phyloP scores from a whole-genome alignment of 2,329 filamentous ascomycete genomes.

The Onygena corvina region DNA sequence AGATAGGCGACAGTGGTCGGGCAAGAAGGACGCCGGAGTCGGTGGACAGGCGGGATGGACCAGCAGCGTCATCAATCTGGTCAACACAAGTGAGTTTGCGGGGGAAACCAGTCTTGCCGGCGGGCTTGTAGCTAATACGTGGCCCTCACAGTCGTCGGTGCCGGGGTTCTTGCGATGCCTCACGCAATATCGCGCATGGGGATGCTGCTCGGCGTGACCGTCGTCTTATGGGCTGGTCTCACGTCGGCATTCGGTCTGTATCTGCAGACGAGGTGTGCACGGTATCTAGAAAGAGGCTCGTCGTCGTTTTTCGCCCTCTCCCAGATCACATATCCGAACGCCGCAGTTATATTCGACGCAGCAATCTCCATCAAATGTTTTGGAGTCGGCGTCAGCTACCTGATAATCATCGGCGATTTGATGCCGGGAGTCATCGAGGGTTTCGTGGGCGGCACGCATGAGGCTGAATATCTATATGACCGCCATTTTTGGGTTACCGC shows the following conservation, averaged over 20 bases:
- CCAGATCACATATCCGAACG: conserved; percentile 92
- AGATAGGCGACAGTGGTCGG: conserved; percentile 29
- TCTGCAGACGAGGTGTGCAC: conserved; percentile 81
- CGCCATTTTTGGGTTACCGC: conserved; percentile 95
- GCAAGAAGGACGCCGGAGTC: conserved; percentile 57
- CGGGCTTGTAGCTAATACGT: not conserved
- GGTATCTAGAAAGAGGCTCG: conserved; percentile 78
- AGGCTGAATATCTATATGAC: conserved; percentile 66
- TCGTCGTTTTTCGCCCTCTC: conserved; percentile 94
- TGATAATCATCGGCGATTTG: conserved; percentile 96
- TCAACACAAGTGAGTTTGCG: conserved; percentile 68
- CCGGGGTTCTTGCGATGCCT: conserved; percentile 91
- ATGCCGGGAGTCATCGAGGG: conserved; percentile 90
- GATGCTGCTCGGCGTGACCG: conserved; percentile 66
- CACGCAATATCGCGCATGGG: conserved; percentile 92
- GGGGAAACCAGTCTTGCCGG: not conserved
- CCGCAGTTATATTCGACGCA: conserved; percentile 85
- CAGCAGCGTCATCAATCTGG: conserved; percentile 85
- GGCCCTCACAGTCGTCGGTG: conserved; percentile 64
- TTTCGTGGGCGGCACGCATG: conserved; percentile 54
- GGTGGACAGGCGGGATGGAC: conserved; percentile 71
- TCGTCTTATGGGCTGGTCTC: conserved; percentile 83
- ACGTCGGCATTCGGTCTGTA: conserved; percentile 89
- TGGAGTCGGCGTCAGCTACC: conserved; percentile 89
- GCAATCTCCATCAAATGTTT: conserved; percentile 98